Percentiles rank a stretch among this genome's conserved stretches.
These are phyloP conservation scores for Austroboletus olivaceoglutinosus DNA, from an alignment of 1,284 basidiomycete genomes.

Conservation along the genomic window DNA sequence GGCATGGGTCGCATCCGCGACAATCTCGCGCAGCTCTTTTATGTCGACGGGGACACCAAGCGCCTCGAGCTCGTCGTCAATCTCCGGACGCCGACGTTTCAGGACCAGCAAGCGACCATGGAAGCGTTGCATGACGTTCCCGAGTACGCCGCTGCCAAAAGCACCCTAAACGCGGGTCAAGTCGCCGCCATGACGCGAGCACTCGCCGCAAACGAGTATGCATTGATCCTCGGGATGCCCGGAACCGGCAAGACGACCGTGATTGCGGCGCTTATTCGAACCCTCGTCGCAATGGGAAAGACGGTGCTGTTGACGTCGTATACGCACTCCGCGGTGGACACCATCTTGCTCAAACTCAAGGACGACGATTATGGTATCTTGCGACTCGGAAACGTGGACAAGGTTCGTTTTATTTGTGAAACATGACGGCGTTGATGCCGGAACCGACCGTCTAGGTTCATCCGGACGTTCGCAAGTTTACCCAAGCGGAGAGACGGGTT, in stretches of 20 bases:
- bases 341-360: conserved; percentile 81
- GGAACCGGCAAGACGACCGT: conserved; percentile 98
- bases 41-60: conserved; percentile 66
- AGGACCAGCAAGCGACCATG: conserved; percentile 33
- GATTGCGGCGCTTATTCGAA: conserved; percentile 84
- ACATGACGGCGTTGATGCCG: neutral
- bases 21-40: conserved; percentile 89
- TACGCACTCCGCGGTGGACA: conserved; percentile 98
- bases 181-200: conserved; percentile 70
- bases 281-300: conserved; percentile 79
- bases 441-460: conserved; percentile 56
- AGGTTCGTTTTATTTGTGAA: conserved; percentile 52
- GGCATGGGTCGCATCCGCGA: conserved; percentile 87
- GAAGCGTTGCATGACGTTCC: conserved; percentile 17
- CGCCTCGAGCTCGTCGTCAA: conserved; percentile 80
- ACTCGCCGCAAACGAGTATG: conserved; percentile 83
- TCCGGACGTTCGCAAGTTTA: conserved; percentile 71
- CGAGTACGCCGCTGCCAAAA: conserved; percentile 24
- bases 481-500: conserved; percentile 54
- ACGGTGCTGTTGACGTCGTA: conserved; percentile 89
- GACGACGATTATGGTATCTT: conserved; percentile 71
- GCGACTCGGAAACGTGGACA: conserved; percentile 88
- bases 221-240: conserved; percentile 94
- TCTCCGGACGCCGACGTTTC: conserved; percentile 66
- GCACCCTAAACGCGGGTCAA: conserved; percentile 75